phyloP scores from a whole-genome alignment of 2,329 filamentous ascomycete species.

The Fusarium nisikadoi region DNA sequence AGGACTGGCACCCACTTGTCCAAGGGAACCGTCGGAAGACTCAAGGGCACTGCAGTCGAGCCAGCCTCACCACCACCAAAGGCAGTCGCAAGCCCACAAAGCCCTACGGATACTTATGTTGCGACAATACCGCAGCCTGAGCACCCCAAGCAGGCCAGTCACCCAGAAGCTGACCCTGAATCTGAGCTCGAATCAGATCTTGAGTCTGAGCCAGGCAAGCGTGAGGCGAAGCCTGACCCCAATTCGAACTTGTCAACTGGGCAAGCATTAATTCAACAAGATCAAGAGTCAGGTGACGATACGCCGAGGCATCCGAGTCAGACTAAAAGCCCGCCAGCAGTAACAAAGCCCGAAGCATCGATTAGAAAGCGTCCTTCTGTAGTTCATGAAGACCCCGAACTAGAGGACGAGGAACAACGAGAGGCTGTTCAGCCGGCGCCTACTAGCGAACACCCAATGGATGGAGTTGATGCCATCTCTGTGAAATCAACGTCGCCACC shows the following conservation, averaged over 20 bases:
- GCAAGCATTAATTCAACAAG: slow-evolving; percentile 9
- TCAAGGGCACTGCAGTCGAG: slow-evolving; percentile 60
- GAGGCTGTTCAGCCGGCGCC: slow-evolving; percentile 18
- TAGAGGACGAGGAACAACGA: slow-evolving; percentile 48
- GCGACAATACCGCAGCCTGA: slow-evolving; percentile 3
- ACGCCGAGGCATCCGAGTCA: neutral
- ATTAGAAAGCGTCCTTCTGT: slow-evolving; percentile 55
- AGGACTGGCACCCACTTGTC: slow-evolving; percentile 58
- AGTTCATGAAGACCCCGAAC: slow-evolving; percentile 59
- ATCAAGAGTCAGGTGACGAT: slow-evolving; percentile 7
- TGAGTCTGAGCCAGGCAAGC: slow-evolving; percentile 23
- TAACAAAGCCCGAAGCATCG: neutral
- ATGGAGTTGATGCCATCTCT: slow-evolving; percentile 50
- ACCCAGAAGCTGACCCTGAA: slow-evolving; percentile 2
- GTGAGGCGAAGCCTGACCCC: neutral
- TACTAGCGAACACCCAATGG: slow-evolving; percentile 4
- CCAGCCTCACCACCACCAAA: slow-evolving; percentile 8
- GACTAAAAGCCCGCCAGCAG: neutral
- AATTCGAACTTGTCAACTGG: neutral
- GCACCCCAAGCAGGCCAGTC: neutral
- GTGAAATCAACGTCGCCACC: slow-evolving; percentile 39
- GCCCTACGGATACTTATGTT: neutral
- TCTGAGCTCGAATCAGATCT: slow-evolving; percentile 18
- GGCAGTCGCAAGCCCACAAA: slow-evolving; percentile 43
- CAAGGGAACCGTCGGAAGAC: slow-evolving; percentile 64